Percentiles rank a stretch among this genome's conserved stretches.
Conservation (phyloP, 805 yeast genomes). For the Candida silvicultrix region DNA sequence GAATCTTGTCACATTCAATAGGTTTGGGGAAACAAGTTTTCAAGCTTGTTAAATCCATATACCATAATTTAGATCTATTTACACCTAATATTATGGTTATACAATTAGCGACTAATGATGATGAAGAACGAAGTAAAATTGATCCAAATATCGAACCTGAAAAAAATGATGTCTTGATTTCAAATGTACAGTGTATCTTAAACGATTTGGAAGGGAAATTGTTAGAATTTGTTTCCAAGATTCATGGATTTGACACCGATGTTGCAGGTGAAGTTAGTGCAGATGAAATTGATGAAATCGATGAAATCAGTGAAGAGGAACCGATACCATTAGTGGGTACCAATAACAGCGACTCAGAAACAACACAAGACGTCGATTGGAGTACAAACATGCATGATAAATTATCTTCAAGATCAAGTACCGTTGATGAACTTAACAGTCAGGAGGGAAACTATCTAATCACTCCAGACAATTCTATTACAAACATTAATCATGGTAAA, state of each 20-base stretch:
- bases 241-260: neutral
- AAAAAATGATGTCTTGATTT: conserved; percentile 32
- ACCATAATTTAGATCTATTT: conserved; percentile 12
- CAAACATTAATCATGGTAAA: neutral
- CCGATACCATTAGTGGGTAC: no score
- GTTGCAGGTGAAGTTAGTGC: neutral
- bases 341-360: no score
- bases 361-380: conserved; percentile 1
- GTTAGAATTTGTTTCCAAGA: neutral
- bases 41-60: conserved; percentile 19
- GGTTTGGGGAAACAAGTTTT: conserved; percentile 19
- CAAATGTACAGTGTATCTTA: conserved; percentile 1
- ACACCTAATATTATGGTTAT: conserved; percentile 11
- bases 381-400: neutral
- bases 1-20: conserved; percentile 18
- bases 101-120: conserved; percentile 27
- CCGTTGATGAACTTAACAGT: neutral
- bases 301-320: no score
- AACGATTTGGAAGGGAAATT: neutral
- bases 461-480: neutral
- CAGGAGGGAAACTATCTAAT: neutral
- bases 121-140: conserved; percentile 8
- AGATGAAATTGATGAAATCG: no score
- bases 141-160: conserved; percentile 40
- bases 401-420: neutral